Evolutionary conservation across 2,329 filamentous ascomycete genomes (phyloP), one percentile per base, ranked within the genome.

Genomic region (Exophiala alcalophila): DNA sequence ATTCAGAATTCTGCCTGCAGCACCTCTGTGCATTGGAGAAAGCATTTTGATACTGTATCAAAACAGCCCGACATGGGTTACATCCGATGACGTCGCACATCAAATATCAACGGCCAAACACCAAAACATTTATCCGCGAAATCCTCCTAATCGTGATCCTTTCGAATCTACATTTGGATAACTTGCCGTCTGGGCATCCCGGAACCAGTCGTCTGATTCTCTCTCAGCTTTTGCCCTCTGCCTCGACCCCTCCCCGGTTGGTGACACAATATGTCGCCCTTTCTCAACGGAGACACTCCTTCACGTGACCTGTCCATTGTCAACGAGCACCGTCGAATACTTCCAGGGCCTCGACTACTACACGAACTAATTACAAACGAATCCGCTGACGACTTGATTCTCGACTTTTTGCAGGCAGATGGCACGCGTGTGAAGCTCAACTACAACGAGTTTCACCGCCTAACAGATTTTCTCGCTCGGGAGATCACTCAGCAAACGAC

Each of bases 351-450:
- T 14, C 52, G 59, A 21, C 62, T 80, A 12, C 69, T 84, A 14
- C 80, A 84, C 61, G 63, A 84, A 7, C 72, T 94, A 5, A 76
- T 92, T 34, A 64, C 69, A 18, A 57, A 57, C 42, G 52, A 61
- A 18, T 55, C 65, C 24, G 47, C 61, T n/a, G 48, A 63, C 31
- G 55, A 58, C 4, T 63, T 64, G 27, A 84, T 85, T 5, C 73
- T 90, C 49, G 83, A 89, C 43, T 85, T 80, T 58, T 68, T 79
- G 20, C 65, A 70, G 44, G 54, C 68, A 30, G 67, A 76, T 51
- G 73, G 70, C 19, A 59, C 57, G 19, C 66, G 65, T 19, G 64
- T 62, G 7, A 65, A 59, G 1, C 59, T 86, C 29, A 78, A 80
- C 0, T 94, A 90, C 59, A 42, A 59, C 7, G 64, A 80, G 7